Percentiles rank a stretch among this genome's conserved stretches.
These are phyloP conservation scores for Ilyonectria destructans DNA, from an alignment of 2,329 filamentous ascomycete species.

Conservation along the genomic window DNA sequence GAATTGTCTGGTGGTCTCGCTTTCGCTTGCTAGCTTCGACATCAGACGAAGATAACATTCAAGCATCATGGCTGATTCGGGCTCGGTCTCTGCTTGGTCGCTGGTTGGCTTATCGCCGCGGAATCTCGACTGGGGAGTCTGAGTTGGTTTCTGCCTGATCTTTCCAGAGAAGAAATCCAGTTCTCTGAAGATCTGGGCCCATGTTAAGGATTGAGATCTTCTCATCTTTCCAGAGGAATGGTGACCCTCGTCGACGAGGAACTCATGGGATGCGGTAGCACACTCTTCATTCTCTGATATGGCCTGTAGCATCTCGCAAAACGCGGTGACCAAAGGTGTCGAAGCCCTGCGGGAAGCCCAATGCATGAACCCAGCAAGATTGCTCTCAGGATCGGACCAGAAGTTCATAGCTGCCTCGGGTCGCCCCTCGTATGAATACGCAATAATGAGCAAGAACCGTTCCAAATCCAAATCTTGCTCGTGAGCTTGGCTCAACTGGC, in stretches of 20 bases:
- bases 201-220: constrained; percentile 88
- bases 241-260: constrained; percentile 88
- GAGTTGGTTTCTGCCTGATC: constrained; percentile 79
- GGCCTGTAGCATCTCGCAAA: constrained; percentile 95
- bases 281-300: constrained; percentile 88
- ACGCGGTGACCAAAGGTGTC: constrained; percentile 95
- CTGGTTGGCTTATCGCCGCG: constrained; percentile 74
- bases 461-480: constrained; percentile 85
- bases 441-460: constrained; percentile 91
- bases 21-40: constrained; percentile 85
- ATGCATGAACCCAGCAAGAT: constrained; percentile 93
- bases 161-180: constrained; percentile 87
- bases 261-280: constrained; percentile 88
- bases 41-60: constrained; percentile 94
- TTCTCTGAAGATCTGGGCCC: constrained; percentile 93
- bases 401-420: constrained; percentile 90
- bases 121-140: constrained; percentile 59
- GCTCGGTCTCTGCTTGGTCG: constrained; percentile 84
- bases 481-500: constrained; percentile 76
- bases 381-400: constrained; percentile 93
- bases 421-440: constrained; percentile 90
- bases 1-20: constrained; percentile 80
- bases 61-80: constrained; percentile 96
- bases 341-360: constrained; percentile 98
- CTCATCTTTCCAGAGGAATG: constrained; percentile 84